Percentiles rank a stretch among this genome's conserved stretches.
Evolutionary conservation across 768 basidiomycete genomes (phyloP).

Genomic region (Antrodiella citrinella): DNA sequence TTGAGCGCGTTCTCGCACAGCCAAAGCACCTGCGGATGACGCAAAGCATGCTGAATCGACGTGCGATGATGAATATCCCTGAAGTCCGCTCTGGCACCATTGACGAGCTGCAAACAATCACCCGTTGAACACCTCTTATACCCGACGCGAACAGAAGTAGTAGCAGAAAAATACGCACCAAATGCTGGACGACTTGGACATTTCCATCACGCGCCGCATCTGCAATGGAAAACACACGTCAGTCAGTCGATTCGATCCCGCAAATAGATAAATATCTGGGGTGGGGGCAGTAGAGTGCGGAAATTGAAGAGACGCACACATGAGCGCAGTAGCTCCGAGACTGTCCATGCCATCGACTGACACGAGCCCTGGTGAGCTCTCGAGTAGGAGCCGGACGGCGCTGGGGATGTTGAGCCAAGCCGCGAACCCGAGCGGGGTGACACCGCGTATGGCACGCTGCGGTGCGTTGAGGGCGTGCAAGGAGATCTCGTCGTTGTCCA

Average conservation of each 20-base stretch:
- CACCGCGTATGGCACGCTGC: slow-evolving; percentile 58
- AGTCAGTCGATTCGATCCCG: background rate
- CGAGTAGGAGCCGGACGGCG: slow-evolving; percentile 55
- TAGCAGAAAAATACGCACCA: slow-evolving; percentile 40
- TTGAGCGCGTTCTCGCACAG: slow-evolving; percentile 62
- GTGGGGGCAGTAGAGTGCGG: too few species aligned
- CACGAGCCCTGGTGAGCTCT: slow-evolving; percentile 51
- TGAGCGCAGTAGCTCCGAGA: slow-evolving; percentile 71
- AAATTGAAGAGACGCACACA: slow-evolving; percentile 51
- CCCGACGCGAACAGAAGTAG: background rate
- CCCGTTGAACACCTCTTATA: background rate
- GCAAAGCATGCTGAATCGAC: slow-evolving; percentile 58
- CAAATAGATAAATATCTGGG: slow-evolving; percentile 10
- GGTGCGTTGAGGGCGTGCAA: slow-evolving; percentile 71
- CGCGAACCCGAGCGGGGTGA: slow-evolving; percentile 71
- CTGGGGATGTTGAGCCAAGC: slow-evolving; percentile 66
- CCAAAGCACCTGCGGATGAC: slow-evolving; percentile 59
- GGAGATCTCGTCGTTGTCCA: slow-evolving; percentile 49
- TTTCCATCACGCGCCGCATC: slow-evolving; percentile 73
- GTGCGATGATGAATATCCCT: slow-evolving; percentile 67
- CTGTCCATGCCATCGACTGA: slow-evolving; percentile 69
- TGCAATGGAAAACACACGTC: slow-evolving; percentile 21
- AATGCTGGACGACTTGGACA: slow-evolving; percentile 53
- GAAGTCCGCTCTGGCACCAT: slow-evolving; percentile 67
- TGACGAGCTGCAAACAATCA: slow-evolving; percentile 38